Conservation (phyloP, 805 yeast genomes). For the Monosporozyma yasuniensis region DNA sequence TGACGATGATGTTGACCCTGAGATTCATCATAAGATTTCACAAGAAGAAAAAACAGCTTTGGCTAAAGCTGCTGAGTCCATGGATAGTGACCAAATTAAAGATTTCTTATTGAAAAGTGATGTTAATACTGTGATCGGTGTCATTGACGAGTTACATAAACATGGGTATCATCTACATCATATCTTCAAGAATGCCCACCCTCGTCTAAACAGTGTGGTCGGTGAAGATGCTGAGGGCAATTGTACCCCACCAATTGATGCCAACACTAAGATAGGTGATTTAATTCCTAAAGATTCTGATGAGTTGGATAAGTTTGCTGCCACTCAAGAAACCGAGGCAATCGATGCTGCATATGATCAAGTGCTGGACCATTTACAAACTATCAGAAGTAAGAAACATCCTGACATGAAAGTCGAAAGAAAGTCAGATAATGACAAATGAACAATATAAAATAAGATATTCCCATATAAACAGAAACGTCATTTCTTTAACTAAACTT, state of each 20-base stretch:
- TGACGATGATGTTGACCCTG: background rate
- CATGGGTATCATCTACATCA: constrained; percentile 35
- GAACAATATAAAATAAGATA: background rate
- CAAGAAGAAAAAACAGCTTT: constrained; percentile 18
- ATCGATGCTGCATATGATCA: constrained; percentile 34
- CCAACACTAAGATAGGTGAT: constrained; percentile 1
- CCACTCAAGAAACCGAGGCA: constrained; percentile 21
- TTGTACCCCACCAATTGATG: background rate
- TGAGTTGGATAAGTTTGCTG: constrained; percentile 4
- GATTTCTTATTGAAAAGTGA: constrained; percentile 33
- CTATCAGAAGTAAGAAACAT: constrained; percentile 17
- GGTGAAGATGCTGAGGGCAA: constrained; percentile 6
- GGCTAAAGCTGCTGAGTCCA: constrained; percentile 23
- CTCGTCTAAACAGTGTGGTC: constrained; percentile 13
- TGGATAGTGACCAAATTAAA: constrained; percentile 32
- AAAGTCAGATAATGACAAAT: background rate
- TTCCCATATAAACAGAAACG: background rate
- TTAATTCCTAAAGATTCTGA: constrained; percentile 2
- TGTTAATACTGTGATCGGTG: constrained; percentile 31
- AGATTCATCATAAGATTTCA: background rate
- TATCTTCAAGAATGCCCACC: constrained; percentile 14
- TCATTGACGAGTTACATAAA: constrained; percentile 33
- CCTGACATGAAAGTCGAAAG: background rate
- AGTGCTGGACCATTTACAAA: constrained; percentile 33
- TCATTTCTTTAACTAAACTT: background rate